Conservation (phyloP, 73 alveolate species). For the Stentor coeruleus region DNA sequence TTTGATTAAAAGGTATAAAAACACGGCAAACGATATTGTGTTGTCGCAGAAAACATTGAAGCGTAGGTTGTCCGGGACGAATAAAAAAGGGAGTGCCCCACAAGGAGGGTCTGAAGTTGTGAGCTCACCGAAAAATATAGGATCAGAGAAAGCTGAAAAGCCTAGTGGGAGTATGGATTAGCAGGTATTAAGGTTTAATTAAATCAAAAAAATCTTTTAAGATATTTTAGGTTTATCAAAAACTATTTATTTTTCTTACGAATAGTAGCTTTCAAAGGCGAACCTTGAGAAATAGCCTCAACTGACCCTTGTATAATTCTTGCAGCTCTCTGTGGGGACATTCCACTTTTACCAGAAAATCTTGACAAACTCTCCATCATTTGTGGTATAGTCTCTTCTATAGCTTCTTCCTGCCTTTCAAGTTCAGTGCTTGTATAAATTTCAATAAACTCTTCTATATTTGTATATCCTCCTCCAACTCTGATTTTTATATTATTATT, state of each 20-base stretch:
- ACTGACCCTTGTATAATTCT: constrained; percentile 3
- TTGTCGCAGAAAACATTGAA: constrained; percentile 1
- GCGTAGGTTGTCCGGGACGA: background rate
- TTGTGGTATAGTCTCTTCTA: background rate
- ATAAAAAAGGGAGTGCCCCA: no score
- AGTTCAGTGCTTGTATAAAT: constrained; percentile 42
- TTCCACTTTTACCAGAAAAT: background rate
- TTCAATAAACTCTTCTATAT: constrained; percentile 53
- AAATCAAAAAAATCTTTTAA: no score
- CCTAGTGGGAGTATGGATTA: no score
- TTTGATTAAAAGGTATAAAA: background rate
- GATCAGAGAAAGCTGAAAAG: no score
- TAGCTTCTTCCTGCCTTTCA: background rate
- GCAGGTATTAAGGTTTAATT: no score
- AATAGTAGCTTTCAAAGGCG: background rate
- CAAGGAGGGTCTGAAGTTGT: no score
- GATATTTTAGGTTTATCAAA: no score
- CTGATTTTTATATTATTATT: constrained; percentile 47
- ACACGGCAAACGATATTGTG: background rate
- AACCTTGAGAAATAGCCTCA: background rate
- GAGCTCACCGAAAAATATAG: no score
- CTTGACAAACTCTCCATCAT: background rate
- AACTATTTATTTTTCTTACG: no score
- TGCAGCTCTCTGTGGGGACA: constrained; percentile 6
- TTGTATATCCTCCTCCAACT: constrained; percentile 66